Conservation (phyloP, 2,329 filamentous ascomycete genomes). For the Boeremia lycopersici region DNA sequence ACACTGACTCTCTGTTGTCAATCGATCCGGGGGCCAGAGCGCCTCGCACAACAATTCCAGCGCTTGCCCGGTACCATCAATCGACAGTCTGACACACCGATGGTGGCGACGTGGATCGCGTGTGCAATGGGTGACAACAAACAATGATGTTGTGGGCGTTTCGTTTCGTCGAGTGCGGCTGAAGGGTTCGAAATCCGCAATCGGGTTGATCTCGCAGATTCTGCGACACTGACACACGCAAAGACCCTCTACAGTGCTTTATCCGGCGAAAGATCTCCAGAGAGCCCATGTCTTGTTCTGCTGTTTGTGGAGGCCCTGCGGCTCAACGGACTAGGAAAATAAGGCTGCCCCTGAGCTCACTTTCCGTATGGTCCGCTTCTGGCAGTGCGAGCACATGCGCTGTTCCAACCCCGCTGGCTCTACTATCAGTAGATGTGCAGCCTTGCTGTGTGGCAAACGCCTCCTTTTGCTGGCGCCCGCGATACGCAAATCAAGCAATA, state of each 20-base stretch:
- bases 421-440: conserved; percentile 7
- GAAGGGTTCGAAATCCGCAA: conserved; percentile 14
- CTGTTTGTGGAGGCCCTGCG: conserved; percentile 19
- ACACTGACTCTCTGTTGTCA: conserved; percentile 12
- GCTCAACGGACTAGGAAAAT: conserved; percentile 13
- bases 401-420: not conserved
- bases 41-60: conserved; percentile 11
- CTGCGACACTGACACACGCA: conserved; percentile 16
- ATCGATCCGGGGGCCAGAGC: conserved; percentile 16
- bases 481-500: conserved; percentile 24
- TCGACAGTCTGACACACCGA: not conserved
- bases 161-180: conserved; percentile 10
- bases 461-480: conserved; percentile 17
- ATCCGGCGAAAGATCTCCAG: conserved; percentile 17
- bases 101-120: not conserved
- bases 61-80: conserved; percentile 15
- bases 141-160: conserved; percentile 8
- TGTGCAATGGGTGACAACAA: not conserved
- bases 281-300: conserved; percentile 11
- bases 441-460: conserved; percentile 15
- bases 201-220: conserved; percentile 11
- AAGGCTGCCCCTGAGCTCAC: conserved; percentile 12
- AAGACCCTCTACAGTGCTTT: conserved; percentile 5
- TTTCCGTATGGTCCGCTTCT: conserved; percentile 1
- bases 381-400: conserved; percentile 5